Evolutionary conservation across 495 filamentous ascomycete species (phyloP), one percentile per base, ranked within the genome.

Genomic region (Penicillium cosmopolitanum): DNA sequence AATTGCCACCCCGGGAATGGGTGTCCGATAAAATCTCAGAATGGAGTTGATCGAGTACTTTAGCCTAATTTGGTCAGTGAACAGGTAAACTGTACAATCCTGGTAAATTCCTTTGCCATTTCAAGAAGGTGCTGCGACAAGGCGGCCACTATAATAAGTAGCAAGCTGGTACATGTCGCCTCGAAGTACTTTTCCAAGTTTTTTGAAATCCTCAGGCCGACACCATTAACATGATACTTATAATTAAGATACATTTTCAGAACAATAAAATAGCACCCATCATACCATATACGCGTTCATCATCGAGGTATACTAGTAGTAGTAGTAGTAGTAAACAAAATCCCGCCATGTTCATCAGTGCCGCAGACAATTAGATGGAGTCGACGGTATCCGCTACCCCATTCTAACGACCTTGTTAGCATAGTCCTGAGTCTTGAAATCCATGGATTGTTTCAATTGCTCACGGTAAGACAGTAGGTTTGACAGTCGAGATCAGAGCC

Each of bases 401-500:
- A 28, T 23, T n/a, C 46, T 48, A 38, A 9, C 36, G 10, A 31
- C 8, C 8, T 13, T n/a, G 23, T 48, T 23, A 48, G 46, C 46
- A 16, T 44, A 16, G 16, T 23, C 8, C 23, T 13, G 19, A 12
- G 2, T 25, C 11, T 28, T 28, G 4, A 8, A 4, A 28, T 31
- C 28, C 28, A 31, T 9, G 11, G 3, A 23, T 15, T 28, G 9
- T 9, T 5, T 48, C 0, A 23, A n/a, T n/a, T 13, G n/a, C 46
- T 5, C 23, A 48, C 46, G n/a, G 46, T 48, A 7, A 48, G 46
- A 28, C 46, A 48, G 13, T 48, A 48, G 21, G 46, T 5, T 48
- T 48, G 2, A 8, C 46, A 48, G 28, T 48, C 23, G 11, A 48
- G 10, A 48, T 48, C 46, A 28, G 5, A 19, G 11, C 46, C 46